phyloP scores from a whole-genome alignment of 129 eudicot genomes.

The Escallonia rubra region DNA sequence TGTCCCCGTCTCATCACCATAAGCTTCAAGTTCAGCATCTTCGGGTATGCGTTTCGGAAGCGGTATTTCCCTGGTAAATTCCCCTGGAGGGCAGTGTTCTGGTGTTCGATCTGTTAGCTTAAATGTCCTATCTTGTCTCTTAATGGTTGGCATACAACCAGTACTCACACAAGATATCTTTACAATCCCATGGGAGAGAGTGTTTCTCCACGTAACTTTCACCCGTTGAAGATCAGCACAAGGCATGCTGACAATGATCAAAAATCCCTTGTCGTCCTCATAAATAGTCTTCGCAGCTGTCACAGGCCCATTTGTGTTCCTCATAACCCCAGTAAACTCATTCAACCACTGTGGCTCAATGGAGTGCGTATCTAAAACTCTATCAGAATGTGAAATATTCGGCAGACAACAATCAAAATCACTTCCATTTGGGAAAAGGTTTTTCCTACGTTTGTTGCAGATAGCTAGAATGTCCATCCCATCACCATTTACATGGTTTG shows the following conservation, averaged over 20 bases:
- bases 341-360: slow-evolving; percentile 61
- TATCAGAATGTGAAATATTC: slow-evolving; percentile 21
- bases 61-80: slow-evolving; percentile 62
- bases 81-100: slow-evolving; percentile 87
- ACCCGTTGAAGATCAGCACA: slow-evolving; percentile 63
- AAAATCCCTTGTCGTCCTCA: slow-evolving; percentile 70
- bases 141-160: slow-evolving; percentile 52
- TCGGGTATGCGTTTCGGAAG: slow-evolving; percentile 78
- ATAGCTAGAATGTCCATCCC: slow-evolving; percentile 46
- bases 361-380: slow-evolving; percentile 41
- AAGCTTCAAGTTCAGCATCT: slow-evolving; percentile 79
- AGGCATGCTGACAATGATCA: slow-evolving; percentile 72
- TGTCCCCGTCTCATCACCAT: slow-evolving; percentile 70
- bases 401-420: slow-evolving; percentile 46
- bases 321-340: slow-evolving; percentile 77
- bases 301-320: slow-evolving; percentile 63
- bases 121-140: slow-evolving; percentile 66
- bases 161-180: slow-evolving; percentile 71
- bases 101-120: slow-evolving; percentile 75
- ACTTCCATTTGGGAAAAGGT: slow-evolving; percentile 38
- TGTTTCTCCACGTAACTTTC: slow-evolving; percentile 74
- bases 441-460: slow-evolving; percentile 52
- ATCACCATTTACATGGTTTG: slow-evolving; percentile 39
- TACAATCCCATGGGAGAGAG: slow-evolving; percentile 60
- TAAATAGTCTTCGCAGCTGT: slow-evolving; percentile 78